Evolutionary conservation across 805 yeast genomes (phyloP), one percentile per base, ranked within the genome.

Genomic region (Wickerhamiella nectarea): DNA sequence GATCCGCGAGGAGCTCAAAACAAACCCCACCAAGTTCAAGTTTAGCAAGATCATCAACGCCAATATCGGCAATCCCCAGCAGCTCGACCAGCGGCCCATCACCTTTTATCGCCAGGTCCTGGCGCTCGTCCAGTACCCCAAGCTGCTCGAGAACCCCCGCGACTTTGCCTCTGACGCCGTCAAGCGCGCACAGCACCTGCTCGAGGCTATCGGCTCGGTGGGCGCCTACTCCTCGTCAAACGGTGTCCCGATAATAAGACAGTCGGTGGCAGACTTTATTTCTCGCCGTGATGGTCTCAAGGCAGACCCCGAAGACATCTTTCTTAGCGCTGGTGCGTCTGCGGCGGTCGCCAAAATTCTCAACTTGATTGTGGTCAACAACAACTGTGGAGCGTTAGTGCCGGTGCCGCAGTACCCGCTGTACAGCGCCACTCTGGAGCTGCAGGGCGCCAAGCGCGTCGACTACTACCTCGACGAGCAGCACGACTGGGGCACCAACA

Each of bases 371-470:
- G 71, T 91, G 4, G 61, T 69, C 31, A 72, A 71, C 34, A 63
- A 74, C 46, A 71, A 91, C 2, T 94, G 94, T 39, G 72, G 63
- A 2, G 82, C 68, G 57, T 64, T 93, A 63, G 86, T 91, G 51
- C 99, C 99, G 25, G 89, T 91, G 52, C 99, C 99, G 11, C 98
- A 91, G 66, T 91, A 91, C 60, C 99, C 99, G 3, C 71, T 91
- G 48, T 91, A 91, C 66, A 85, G 96, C 3, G 98, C 98, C n/a
- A 71, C 94, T 3, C 70, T 91, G 53, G 80, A 95, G 2, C 68
- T 93, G 56, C 81, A 81, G 57, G 75, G 81, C 54, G 76, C 95
- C 17, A 74, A 78, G 22, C 81, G 94, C 9, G 69, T 91, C 38
- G 94, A 95, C 14, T 91, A 91, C 64, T 84, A 74, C 56, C 68